Base-by-base conservation (phyloP, 192 early-diverging fungal genomes). In the Backusella tarrabulga region DNA sequence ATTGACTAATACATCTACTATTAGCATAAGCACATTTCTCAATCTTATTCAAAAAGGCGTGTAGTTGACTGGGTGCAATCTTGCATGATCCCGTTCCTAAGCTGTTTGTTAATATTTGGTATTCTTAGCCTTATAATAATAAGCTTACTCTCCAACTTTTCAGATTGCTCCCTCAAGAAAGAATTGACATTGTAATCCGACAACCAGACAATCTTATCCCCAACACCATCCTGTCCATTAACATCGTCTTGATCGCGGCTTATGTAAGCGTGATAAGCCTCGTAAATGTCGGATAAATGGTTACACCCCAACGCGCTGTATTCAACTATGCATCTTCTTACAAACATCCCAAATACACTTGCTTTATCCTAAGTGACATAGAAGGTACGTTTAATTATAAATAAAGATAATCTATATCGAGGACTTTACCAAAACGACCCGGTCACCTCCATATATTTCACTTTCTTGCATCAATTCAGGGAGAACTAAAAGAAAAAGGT, bases 291-390 rank as follows among this genome's bases (percentile, higher is more conserved):
- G 21, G 35, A 23, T 70, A 70, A 70, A 23, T 36, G n/a, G 12
- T 23, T 4, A 41, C 34, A n/a, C 2, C 7, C 6, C 34, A 38
- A n/a, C n/a, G 21, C 36, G 36, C 4, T 12, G n/a, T 70, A 70
- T 70, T 70, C 68, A 23, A 70, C 35, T 41, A 23, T 38, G 21
- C 68, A 70, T 15, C n/a, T 7, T 11, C 68, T 36, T 19, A 70
- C 34, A 70, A 70, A 70, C n/a, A 70, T 40, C 8, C 68, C 68
- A 35, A 70, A 40, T 23, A 70, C 68, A 7, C 68, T 70, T 12
- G n/a, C 34, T 70, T 23, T 70, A 41, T 70, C 68, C 68, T 70
- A 70, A 38, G 14, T 19, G 19, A 36, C 19, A 35, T 36, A 4
- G n/a, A 35, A 17, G 35, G 35, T 19, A 15, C 34, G 11, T 40